Conservation (phyloP, 805 yeast genomes). For the Monosporozyma aerobia region DNA sequence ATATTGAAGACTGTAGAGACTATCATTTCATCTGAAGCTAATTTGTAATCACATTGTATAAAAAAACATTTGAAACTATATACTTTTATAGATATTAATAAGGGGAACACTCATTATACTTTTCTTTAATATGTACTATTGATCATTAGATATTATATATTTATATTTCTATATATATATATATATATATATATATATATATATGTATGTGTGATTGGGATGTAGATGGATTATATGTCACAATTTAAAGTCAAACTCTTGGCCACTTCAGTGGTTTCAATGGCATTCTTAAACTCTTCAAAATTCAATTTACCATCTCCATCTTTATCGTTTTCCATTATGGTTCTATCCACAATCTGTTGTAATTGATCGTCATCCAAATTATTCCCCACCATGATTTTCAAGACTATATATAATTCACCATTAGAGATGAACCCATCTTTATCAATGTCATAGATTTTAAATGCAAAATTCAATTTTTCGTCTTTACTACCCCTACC, state of each 20-base stretch:
- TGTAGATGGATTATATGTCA: constrained; percentile 15
- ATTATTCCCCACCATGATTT: constrained; percentile 95
- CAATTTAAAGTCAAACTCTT: constrained; percentile 46
- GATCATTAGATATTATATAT: background rate
- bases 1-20: constrained; percentile 32
- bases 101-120: background rate
- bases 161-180: background rate
- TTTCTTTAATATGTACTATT: background rate
- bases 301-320: constrained; percentile 82
- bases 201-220: background rate
- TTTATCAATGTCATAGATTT: constrained; percentile 88
- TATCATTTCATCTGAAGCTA: background rate
- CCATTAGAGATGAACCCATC: constrained; percentile 96
- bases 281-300: constrained; percentile 72
- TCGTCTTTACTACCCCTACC: constrained; percentile 74
- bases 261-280: constrained; percentile 47
- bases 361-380: constrained; percentile 80
- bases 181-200: background rate
- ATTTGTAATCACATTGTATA: background rate
- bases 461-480: constrained; percentile 81
- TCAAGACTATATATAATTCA: constrained; percentile 80
- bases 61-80: no score
- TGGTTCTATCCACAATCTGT: constrained; percentile 94
- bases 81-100: background rate
- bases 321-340: constrained; percentile 83